phyloP scores from a whole-genome alignment of 2,329 filamentous ascomycete species.

The Incumbomyces lentus region DNA sequence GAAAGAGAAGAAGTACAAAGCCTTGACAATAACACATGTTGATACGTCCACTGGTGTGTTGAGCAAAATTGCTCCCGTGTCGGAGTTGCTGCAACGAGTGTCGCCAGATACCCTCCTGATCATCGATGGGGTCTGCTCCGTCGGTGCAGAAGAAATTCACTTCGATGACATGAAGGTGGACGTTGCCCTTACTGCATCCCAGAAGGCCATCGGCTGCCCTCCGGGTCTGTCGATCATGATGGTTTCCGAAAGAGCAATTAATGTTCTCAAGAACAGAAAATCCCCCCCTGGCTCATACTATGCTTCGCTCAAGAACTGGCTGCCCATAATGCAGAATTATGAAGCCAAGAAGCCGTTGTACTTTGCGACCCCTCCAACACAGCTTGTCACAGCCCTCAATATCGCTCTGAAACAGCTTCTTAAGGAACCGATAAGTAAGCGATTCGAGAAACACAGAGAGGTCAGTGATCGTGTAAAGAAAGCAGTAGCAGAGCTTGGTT shows the following conservation, averaged over 20 bases:
- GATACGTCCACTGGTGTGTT: conserved; percentile 95
- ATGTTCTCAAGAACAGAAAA: conserved; percentile 69
- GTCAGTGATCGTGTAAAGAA: conserved; percentile 81
- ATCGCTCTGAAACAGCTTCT: conserved; percentile 80
- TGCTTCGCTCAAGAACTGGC: conserved; percentile 93
- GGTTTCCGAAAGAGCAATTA: conserved; percentile 79
- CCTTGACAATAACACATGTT: conserved; percentile 89
- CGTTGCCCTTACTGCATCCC: conserved; percentile 83
- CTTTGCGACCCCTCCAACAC: conserved; percentile 92
- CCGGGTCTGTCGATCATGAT: conserved; percentile 91
- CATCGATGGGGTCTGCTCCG: conserved; percentile 94
- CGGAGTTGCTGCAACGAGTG: conserved; percentile 72
- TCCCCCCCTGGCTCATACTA: conserved; percentile 81
- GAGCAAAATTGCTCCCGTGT: conserved; percentile 75
- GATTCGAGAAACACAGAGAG: conserved; percentile 71
- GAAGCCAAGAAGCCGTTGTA: conserved; percentile 96
- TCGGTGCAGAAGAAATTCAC: conserved; percentile 87
- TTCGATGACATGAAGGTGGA: conserved; percentile 95
- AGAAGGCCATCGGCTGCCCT: conserved; percentile 94
- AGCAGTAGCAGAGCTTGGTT: conserved; percentile 64
- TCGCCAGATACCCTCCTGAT: conserved; percentile 85
- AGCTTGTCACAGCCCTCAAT: conserved; percentile 86
- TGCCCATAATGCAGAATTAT: conserved; percentile 98
- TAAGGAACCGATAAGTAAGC: conserved; percentile 64
- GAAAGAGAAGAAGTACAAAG: conserved; percentile 84